These are phyloP conservation scores for Salix suchowensis DNA, from an alignment of 345 rosid genomes.

Conservation along the genomic window DNA sequence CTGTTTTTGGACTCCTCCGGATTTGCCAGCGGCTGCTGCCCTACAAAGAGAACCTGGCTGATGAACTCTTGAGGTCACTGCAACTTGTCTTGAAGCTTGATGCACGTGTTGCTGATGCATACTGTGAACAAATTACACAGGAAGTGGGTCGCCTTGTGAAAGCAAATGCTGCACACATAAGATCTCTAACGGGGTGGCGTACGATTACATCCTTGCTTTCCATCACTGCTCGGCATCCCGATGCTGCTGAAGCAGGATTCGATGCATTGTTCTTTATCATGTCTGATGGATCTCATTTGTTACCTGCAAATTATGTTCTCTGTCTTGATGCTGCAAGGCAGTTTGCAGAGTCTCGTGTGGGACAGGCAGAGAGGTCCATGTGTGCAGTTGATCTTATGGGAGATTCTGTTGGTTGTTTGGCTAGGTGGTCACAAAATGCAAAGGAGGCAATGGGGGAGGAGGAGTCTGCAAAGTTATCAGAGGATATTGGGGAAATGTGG, in stretches of 20 bases:
- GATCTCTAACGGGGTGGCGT: slow-evolving; percentile 93
- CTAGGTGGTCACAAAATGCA: slow-evolving; percentile 65
- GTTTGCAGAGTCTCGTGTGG: slow-evolving; percentile 97
- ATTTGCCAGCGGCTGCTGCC: slow-evolving; percentile 97
- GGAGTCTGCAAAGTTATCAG: slow-evolving; percentile 59
- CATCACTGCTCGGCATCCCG: slow-evolving; percentile 90
- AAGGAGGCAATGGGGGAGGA: slow-evolving; percentile 74
- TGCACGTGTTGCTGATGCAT: slow-evolving; percentile 97
- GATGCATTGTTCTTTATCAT: slow-evolving; percentile 75
- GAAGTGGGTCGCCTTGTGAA: slow-evolving; percentile 96
- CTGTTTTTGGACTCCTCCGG: slow-evolving; percentile 93
- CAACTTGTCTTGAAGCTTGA: slow-evolving; percentile 96
- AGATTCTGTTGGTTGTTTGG: slow-evolving; percentile 71
- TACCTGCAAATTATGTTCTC: slow-evolving; percentile 76
- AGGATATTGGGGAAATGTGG: slow-evolving; percentile 96
- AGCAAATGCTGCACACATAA: slow-evolving; percentile 90
- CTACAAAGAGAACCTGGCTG: slow-evolving; percentile 94
- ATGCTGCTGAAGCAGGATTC: slow-evolving; percentile 97
- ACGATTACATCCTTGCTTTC: slow-evolving; percentile 86
- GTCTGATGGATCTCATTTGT: slow-evolving; percentile 75
- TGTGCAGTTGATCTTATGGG: slow-evolving; percentile 86
- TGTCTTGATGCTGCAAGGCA: slow-evolving; percentile 91
- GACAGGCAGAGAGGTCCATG: slow-evolving; percentile 86
- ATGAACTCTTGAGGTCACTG: slow-evolving; percentile 92
- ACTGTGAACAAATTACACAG: slow-evolving; percentile 89